These are phyloP conservation scores for Penicillium sp. DNA, from an alignment of 2,329 filamentous ascomycete species.

Conservation along the genomic window DNA sequence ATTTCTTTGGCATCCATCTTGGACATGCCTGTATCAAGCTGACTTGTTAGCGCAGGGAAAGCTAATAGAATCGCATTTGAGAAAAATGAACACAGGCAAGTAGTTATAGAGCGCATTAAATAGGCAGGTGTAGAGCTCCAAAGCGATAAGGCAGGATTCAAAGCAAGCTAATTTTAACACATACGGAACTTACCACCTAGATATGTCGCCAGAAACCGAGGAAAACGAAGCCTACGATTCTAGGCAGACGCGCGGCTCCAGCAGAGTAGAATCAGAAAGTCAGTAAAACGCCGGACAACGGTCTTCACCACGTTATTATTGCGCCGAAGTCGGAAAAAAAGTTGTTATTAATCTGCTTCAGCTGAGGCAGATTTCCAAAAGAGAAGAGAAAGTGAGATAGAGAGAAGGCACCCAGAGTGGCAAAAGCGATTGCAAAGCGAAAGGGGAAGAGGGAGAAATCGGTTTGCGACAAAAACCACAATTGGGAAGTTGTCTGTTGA, in stretches of 20 bases:
- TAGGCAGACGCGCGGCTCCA: background rate
- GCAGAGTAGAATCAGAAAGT: background rate
- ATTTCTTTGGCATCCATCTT: constrained; percentile 80
- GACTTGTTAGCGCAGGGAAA: background rate
- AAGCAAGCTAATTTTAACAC: background rate
- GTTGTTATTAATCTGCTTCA: background rate
- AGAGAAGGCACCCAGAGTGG: background rate
- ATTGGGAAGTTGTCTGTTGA: constrained; percentile 4
- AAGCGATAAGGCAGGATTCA: background rate
- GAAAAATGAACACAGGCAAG: background rate
- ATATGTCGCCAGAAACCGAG: background rate
- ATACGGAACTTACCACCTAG: background rate
- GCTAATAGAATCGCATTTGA: background rate
- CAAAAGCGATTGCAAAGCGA: background rate
- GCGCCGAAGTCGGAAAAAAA: background rate
- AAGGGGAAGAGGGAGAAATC: background rate
- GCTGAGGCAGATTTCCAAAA: background rate
- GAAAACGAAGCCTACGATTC: background rate
- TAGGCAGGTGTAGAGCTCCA: background rate
- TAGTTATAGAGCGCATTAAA: background rate
- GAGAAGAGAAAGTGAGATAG: background rate
- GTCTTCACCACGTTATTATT: background rate
- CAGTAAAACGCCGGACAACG: background rate
- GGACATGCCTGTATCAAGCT: constrained; percentile 1
- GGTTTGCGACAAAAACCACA: constrained; percentile 8